Percentiles rank a stretch among this genome's conserved stretches.
These are phyloP conservation scores for Berberis thunbergii DNA, from an alignment of 164 flowering plant genomes.

Conservation along the genomic window DNA sequence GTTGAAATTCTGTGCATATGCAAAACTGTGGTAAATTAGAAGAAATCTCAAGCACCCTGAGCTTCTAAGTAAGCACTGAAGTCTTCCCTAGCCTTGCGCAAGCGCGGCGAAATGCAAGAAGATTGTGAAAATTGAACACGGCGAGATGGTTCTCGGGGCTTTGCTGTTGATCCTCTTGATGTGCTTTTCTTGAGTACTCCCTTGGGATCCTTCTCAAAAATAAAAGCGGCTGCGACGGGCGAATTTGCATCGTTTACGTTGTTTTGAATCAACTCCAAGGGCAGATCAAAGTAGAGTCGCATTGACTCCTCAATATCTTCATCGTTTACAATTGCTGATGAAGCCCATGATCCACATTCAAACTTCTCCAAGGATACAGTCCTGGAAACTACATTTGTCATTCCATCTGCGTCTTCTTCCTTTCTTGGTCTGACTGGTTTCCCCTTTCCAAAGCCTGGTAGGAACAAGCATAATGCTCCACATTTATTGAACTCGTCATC, in stretches of 20 bases:
- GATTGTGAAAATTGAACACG: slow-evolving; percentile 60
- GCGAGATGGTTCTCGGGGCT: slow-evolving; percentile 33
- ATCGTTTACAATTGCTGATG: slow-evolving; percentile 23
- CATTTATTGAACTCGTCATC: slow-evolving; percentile 38
- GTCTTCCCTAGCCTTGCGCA: slow-evolving; percentile 68
- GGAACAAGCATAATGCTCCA: slow-evolving; percentile 46
- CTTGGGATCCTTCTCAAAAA: slow-evolving; percentile 36
- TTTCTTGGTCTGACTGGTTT: slow-evolving; percentile 37
- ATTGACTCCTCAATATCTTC: slow-evolving; percentile 9
- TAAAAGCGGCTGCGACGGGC: slow-evolving; percentile 47
- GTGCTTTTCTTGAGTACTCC: slow-evolving; percentile 43
- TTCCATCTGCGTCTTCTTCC: slow-evolving; percentile 11
- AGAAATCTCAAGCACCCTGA: slow-evolving; percentile 30
- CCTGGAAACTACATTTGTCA: slow-evolving; percentile 27
- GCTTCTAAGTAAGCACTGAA: slow-evolving; percentile 71
- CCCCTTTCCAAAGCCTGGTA: slow-evolving; percentile 48
- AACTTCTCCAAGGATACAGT: slow-evolving; percentile 55
- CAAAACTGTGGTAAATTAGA: no score
- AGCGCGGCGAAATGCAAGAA: slow-evolving; percentile 53
- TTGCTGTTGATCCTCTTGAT: slow-evolving; percentile 10
- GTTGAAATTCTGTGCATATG: no score
- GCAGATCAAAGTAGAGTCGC: slow-evolving; percentile 35
- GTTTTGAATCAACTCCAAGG: slow-evolving; percentile 44
- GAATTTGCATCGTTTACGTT: slow-evolving; percentile 30
- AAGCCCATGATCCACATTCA: slow-evolving; percentile 69